Conservation (phyloP, 139 green algal genomes). For the Pycnococcus provasolii region DNA sequence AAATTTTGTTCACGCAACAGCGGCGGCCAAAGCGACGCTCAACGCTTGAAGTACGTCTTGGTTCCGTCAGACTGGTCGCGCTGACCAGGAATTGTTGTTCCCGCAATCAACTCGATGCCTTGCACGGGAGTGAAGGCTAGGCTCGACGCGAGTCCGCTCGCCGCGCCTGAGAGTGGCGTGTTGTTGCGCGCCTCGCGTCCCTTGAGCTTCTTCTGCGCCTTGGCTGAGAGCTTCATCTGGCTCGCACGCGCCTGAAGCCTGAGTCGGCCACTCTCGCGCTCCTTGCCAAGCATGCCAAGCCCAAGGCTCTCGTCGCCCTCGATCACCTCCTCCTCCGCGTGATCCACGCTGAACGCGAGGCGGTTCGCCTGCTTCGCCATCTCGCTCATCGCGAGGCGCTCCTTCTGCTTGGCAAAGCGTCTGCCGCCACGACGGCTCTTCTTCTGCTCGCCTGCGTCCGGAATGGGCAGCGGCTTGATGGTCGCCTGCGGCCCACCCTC, state of each 20-base stretch:
- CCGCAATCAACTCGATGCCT: neutral
- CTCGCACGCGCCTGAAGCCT: conserved; percentile 25
- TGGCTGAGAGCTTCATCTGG: conserved; percentile 33
- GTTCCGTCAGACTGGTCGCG: too few species aligned
- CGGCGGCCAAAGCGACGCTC: too few species aligned
- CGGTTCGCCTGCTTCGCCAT: conserved; percentile 87
- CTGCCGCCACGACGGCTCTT: conserved; percentile 62
- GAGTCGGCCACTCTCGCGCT: conserved; percentile 38
- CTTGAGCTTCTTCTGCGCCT: conserved; percentile 29
- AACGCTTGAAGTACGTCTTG: too few species aligned
- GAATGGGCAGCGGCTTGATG: conserved; percentile 71
- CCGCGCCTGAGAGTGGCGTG: conserved; percentile 37
- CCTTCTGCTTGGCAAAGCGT: conserved; percentile 85
- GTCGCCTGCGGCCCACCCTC: conserved; percentile 86
- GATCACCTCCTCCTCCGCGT: conserved; percentile 79
- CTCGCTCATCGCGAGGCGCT: conserved; percentile 58
- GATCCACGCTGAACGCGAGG: conserved; percentile 73
- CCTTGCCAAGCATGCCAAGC: conserved; percentile 77
- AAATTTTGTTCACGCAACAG: too few species aligned
- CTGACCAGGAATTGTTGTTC: too few species aligned
- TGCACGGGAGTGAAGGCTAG: conserved; percentile 94
- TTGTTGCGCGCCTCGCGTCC: conserved; percentile 33
- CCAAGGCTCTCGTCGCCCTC: conserved; percentile 71
- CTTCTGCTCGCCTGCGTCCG: conserved; percentile 81
- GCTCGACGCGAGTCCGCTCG: conserved; percentile 62